Base-by-base conservation (phyloP, 768 basidiomycete species). In the Krasilnikovozyma curviuscula region DNA sequence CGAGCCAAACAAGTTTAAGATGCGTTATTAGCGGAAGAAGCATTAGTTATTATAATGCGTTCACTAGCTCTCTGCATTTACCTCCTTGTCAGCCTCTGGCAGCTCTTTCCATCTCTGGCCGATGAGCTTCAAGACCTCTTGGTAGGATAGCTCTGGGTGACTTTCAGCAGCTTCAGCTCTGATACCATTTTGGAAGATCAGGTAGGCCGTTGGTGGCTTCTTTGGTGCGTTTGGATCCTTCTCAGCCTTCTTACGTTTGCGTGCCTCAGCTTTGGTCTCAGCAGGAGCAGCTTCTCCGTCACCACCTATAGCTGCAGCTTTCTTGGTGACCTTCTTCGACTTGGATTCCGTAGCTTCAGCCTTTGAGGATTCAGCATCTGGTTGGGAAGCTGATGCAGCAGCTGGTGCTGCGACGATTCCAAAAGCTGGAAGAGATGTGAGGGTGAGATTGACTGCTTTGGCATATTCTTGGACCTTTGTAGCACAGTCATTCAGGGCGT, bases 141-240 rank as follows among this genome's bases (percentile, higher is more conserved):
- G 62, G 61, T 93, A 78, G 31, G 71, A 64, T 49, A 85, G 63
- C 8, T 68, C 65, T 9, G 82, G 79, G 61, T 81, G 66, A 56
- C 71, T 64, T 32, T 70, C 68, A 68, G 79, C 77, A 56, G 89
- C 70, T 49, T 74, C 70, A 50, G 74, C 73, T 62, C 86, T 79
- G 46, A 86, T 71, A 13, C 82, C 81, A 61, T 91, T 93, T 68
- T 95, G 91, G 72, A 81, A 97, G 56, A 89, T 68, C 59, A 97
- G 75, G 67, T 91, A 97, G 18, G 86, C 85, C 7, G 83, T 83
- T 13, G 85, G 73, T 24, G 91, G 89, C 8, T 85, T 78, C 63
- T 89, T 93, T 28, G 91, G 91, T 49, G 86, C 86, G 64, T 88
- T 81, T 18, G 88, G 86, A 59, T 97, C 89, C 64, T 79, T 77